Percentiles rank a stretch among this genome's conserved stretches.
These are phyloP conservation scores for Alloteropsis semialata DNA, from an alignment of 176 grass and related monocot species.

Conservation along the genomic window DNA sequence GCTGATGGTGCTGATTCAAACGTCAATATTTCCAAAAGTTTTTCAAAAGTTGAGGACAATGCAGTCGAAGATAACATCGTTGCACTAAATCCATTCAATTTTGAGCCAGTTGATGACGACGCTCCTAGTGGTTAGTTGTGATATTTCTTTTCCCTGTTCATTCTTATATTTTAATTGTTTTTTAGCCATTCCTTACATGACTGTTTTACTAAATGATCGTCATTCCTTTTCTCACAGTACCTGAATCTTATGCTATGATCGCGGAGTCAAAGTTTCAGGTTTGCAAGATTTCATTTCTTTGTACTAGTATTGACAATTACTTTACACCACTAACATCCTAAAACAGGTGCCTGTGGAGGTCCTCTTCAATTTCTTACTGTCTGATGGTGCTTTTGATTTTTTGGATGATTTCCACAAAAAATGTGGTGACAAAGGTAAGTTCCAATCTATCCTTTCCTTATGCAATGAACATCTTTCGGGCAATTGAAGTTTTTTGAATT, in stretches of 20 bases:
- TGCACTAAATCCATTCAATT: conserved; percentile 45
- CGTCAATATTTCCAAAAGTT: conserved; percentile 43
- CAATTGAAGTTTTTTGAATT: conserved; percentile 17
- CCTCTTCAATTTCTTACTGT: conserved; percentile 69
- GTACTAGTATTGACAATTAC: conserved; percentile 18
- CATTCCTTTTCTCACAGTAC: conserved; percentile 54
- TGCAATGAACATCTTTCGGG: not conserved
- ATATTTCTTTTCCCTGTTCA: conserved; percentile 8
- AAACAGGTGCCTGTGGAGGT: conserved; percentile 73
- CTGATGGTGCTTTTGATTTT: conserved; percentile 72
- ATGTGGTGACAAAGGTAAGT: conserved; percentile 84
- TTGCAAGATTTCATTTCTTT: conserved; percentile 27
- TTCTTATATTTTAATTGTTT: conserved; percentile 9
- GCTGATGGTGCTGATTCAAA: conserved; percentile 42
- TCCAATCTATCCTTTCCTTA: not conserved
- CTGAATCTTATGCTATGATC: conserved; percentile 66
- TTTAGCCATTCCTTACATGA: conserved; percentile 12
- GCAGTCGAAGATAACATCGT: conserved; percentile 39
- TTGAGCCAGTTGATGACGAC: conserved; percentile 54
- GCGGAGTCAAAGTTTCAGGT: conserved; percentile 80
- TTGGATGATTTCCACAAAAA: conserved; percentile 80
- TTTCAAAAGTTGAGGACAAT: conserved; percentile 50
- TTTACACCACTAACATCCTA: conserved; percentile 21
- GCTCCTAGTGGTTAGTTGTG: conserved; percentile 67
- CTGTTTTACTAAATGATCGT: conserved; percentile 13